Evolutionary conservation across 495 filamentous ascomycete species (phyloP).

Genomic region (Xanthoparmelia taractica): DNA sequence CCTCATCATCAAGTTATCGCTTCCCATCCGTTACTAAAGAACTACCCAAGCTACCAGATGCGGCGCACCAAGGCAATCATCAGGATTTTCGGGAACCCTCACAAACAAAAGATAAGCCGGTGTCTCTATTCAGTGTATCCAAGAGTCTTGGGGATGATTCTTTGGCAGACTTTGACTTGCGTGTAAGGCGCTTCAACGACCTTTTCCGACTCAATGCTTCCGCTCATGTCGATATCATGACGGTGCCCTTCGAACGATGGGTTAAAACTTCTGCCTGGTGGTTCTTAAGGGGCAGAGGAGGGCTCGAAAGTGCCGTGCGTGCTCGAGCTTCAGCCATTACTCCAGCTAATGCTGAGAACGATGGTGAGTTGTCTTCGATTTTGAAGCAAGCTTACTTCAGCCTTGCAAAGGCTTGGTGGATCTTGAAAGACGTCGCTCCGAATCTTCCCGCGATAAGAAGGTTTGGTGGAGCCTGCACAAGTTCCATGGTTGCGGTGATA

Average conservation of each 20-base stretch:
- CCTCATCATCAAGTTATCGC: background rate
- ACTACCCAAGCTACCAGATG: background rate
- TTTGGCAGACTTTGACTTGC: slow-evolving; percentile 55
- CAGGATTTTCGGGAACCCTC: background rate
- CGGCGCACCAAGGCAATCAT: background rate
- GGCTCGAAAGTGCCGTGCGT: slow-evolving; percentile 62
- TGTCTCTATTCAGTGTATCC: slow-evolving; percentile 23
- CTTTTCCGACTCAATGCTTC: slow-evolving; percentile 67
- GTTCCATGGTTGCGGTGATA: slow-evolving; percentile 37
- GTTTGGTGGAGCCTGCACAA: slow-evolving; percentile 41
- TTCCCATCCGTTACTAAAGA: background rate
- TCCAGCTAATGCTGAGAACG: background rate
- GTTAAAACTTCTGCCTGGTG: slow-evolving; percentile 72
- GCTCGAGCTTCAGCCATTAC: slow-evolving; percentile 24
- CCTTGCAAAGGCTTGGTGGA: slow-evolving; percentile 77
- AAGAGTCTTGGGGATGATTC: slow-evolving; percentile 52
- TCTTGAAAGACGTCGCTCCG: slow-evolving; percentile 56
- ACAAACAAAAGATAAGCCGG: background rate
- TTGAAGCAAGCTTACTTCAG: slow-evolving; percentile 62
- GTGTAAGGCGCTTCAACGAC: slow-evolving; percentile 57
- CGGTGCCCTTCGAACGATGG: slow-evolving; percentile 55
- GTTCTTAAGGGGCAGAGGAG: slow-evolving; percentile 70
- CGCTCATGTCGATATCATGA: slow-evolving; percentile 52
- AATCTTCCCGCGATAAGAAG: slow-evolving; percentile 44
- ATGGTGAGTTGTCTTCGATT: background rate